Base-by-base conservation (phyloP, 108 stramenopile genomes). In the Cylindrotheca fusiformis region DNA sequence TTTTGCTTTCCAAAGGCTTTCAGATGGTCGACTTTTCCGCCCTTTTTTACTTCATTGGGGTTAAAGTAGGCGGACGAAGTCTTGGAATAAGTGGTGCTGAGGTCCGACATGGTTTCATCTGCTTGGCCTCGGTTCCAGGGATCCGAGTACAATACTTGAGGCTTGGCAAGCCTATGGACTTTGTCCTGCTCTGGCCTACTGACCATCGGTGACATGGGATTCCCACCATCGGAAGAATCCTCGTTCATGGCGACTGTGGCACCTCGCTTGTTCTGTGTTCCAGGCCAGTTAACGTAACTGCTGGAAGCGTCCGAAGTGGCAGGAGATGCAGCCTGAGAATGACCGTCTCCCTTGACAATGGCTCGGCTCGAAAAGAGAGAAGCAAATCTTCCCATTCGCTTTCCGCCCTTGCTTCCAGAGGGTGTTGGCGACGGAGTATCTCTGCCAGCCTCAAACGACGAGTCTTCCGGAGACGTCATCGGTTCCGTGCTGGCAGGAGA, bases 231-330 rank as follows among this genome's bases (percentile, higher is more conserved):
- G 14, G 27, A 28, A 54, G 49, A 55, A 27, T 26, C 52, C 8
- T 22, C 47, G 6, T 63, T 48, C 70, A 82, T 70, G 14, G 54
- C 55, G 1, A 76, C 74, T 26, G 63, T 65, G 24, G 51, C 74
- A 0, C 90, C 90, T 19, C 69, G 67, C 49, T 68, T 75, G 52
- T 91, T 85, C 14, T 88, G 81, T 0, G 90, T 91, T 2, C 90
- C 90, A 17, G 90, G 90, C 90, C 90, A 91, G 56, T 80, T 84
- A 12, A 78, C 74, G 49, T 77, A 78, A 10, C 59, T 69, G 19
- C 52, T 48, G 28, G 69, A 71, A 5, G 75, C 64, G 50, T 75
- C 65, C 51, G 62, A 65, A 10, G 33, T 10, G 12, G 67, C 56
- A 2, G 59, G 67, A 4, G 71, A 69, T 18, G 76, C 56, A 47